phyloP scores from a whole-genome alignment of 2,329 filamentous ascomycete species.

The Botrytis galanthina region DNA sequence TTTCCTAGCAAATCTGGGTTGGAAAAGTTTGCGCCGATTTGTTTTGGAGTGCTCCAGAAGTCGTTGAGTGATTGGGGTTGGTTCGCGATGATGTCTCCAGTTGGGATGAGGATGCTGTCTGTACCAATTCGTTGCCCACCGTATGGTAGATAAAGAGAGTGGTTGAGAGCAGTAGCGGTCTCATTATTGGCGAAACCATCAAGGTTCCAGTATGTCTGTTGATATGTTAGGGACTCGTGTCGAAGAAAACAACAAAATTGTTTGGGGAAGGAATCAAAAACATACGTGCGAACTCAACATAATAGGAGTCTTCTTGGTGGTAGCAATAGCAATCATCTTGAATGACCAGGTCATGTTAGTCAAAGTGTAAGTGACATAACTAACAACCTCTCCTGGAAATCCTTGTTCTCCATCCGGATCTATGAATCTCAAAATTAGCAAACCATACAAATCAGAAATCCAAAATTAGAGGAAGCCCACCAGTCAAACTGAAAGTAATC shows the following conservation, averaged over 20 bases:
- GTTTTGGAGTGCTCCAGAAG: constrained; percentile 79
- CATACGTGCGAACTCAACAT: constrained; percentile 66
- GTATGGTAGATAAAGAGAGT: constrained; percentile 72
- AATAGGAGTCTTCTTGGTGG: constrained; percentile 75
- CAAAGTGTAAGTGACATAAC: constrained; percentile 72
- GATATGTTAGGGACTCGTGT: not conserved
- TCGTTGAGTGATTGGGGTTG: constrained; percentile 67
- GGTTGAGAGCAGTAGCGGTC: constrained; percentile 63
- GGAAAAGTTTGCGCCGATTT: constrained; percentile 68
- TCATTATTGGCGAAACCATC: constrained; percentile 75
- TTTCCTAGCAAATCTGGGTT: constrained; percentile 64
- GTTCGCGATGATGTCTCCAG: constrained; percentile 72
- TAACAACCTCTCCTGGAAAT: constrained; percentile 75
- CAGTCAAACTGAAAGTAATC: constrained; percentile 74
- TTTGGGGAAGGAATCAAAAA: not conserved
- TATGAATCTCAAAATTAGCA: not conserved
- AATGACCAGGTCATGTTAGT: constrained; percentile 66
- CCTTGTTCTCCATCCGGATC: constrained; percentile 70
- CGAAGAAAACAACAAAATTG: not conserved
- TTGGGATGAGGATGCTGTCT: constrained; percentile 72
- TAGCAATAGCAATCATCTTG: constrained; percentile 67
- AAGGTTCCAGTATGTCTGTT: constrained; percentile 78
- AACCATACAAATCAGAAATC: not conserved
- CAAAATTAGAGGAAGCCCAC: not conserved
- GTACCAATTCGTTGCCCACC: constrained; percentile 65